A percentile compares a stretch with the other conserved stretches of the same genome.
Evolutionary conservation across 768 basidiomycete genomes (phyloP).

Genomic region (Boletus reticulatus): DNA sequence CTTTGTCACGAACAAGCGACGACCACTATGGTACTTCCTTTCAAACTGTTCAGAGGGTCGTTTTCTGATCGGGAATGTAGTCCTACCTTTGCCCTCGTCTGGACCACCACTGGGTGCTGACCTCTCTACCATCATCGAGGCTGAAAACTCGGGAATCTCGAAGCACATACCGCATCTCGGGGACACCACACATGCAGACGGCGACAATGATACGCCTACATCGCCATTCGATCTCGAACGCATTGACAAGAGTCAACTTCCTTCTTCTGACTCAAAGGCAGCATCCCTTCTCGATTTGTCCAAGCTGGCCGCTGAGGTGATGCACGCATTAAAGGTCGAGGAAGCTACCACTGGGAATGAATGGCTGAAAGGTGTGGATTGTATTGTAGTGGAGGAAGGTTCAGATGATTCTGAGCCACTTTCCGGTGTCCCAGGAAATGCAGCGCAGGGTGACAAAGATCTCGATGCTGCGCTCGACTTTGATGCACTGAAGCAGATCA

Average conservation of each 20-base stretch:
- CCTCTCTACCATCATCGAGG: conserved; percentile 74
- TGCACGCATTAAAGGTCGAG: conserved; percentile 47
- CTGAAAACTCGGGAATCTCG: conserved; percentile 67
- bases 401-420: conserved; percentile 15
- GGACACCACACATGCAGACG: conserved; percentile 13
- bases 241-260: conserved; percentile 10
- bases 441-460: conserved; percentile 16
- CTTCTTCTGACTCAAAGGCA: conserved; percentile 25
- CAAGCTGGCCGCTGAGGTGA: conserved; percentile 42
- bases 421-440: conserved; percentile 1
- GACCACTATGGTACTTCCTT: conserved; percentile 29
- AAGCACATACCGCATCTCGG: conserved; percentile 42
- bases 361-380: conserved; percentile 46
- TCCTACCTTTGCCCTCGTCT: conserved; percentile 30
- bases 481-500: conserved; percentile 41
- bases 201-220: conserved; percentile 10
- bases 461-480: conserved; percentile 54
- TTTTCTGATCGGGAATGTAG: conserved; percentile 7
- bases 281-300: conserved; percentile 39
- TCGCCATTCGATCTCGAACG: conserved; percentile 27
- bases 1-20: conserved; percentile 38
- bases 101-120: conserved; percentile 45
- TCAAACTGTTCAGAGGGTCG: not conserved
- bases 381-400: conserved; percentile 47
- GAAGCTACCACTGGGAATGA: conserved; percentile 34